A percentile compares a stretch with the other conserved stretches of the same genome.
phyloP scores from a whole-genome alignment of 768 basidiomycete species.

The Dentipellis fragilis region DNA sequence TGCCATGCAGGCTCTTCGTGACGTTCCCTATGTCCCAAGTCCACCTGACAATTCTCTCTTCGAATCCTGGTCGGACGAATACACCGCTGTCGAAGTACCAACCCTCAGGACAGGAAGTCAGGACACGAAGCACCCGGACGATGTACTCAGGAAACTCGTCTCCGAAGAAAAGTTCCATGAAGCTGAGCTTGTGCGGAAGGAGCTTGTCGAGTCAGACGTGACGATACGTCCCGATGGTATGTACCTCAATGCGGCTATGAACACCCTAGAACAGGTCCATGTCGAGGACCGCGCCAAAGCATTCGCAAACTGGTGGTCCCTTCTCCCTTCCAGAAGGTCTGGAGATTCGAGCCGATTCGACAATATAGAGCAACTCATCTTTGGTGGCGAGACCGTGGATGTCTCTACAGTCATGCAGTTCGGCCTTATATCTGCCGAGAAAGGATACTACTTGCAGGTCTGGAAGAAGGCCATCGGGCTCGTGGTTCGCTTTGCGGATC shows the following conservation, averaged over 20 bases:
- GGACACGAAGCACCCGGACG: slow-evolving; percentile 7
- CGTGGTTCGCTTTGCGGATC: slow-evolving; percentile 34
- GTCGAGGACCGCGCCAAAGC: slow-evolving; percentile 13
- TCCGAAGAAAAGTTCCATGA: slow-evolving; percentile 19
- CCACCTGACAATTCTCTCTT: slow-evolving; percentile 26
- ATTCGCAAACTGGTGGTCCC: slow-evolving; percentile 33
- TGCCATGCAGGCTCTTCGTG: slow-evolving; percentile 24
- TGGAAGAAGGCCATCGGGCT: slow-evolving; percentile 20
- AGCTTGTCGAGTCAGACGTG: slow-evolving; percentile 28
- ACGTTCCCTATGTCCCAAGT: slow-evolving; percentile 24
- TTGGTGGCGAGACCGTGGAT: slow-evolving; percentile 19
- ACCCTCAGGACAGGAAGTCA: not conserved
- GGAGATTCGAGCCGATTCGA: slow-evolving; percentile 12
- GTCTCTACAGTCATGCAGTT: slow-evolving; percentile 31
- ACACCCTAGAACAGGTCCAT: slow-evolving; percentile 18
- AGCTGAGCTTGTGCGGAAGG: slow-evolving; percentile 28
- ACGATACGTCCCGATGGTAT: slow-evolving; percentile 25
- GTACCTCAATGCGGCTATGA: slow-evolving; percentile 29
- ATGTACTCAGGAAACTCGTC: slow-evolving; percentile 20
- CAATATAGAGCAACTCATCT: slow-evolving; percentile 22
- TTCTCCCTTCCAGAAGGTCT: slow-evolving; percentile 22
- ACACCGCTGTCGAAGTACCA: slow-evolving; percentile 13
- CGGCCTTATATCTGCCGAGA: slow-evolving; percentile 32
- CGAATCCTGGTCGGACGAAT: slow-evolving; percentile 26
- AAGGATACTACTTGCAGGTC: slow-evolving; percentile 28